A percentile compares a stretch with the other conserved stretches of the same genome.
These are phyloP conservation scores for Tetragonia tetragonoides DNA, from an alignment of 148 eudicot genomes.

Conservation along the genomic window DNA sequence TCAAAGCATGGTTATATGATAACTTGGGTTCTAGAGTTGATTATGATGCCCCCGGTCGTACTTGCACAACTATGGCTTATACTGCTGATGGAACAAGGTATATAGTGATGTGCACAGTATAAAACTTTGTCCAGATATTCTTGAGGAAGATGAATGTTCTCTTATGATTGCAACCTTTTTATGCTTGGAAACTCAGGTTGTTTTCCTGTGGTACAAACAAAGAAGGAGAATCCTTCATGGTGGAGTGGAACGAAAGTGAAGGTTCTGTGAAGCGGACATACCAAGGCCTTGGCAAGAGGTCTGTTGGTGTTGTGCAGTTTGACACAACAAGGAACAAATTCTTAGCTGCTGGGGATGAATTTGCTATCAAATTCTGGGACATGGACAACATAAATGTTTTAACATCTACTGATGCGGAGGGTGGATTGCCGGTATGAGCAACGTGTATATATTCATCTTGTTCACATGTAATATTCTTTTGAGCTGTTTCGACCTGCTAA, in stretches of 20 bases:
- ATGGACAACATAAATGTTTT: conserved; percentile 53
- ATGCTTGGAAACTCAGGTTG: conserved; percentile 32
- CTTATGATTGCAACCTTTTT: conserved; percentile 8
- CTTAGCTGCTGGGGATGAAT: conserved; percentile 72
- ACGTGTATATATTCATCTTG: conserved; percentile 5
- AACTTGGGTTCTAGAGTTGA: conserved; percentile 53
- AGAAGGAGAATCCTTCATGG: conserved; percentile 64
- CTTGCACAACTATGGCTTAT: conserved; percentile 60
- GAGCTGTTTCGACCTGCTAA: not conserved
- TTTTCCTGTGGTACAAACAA: conserved; percentile 74
- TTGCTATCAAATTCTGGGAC: conserved; percentile 62
- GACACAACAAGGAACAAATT: conserved; percentile 54
- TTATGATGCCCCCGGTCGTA: conserved; percentile 71
- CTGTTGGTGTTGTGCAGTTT: conserved; percentile 66
- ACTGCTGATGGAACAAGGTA: conserved; percentile 71
- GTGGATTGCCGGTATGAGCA: conserved; percentile 60
- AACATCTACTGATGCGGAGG: conserved; percentile 54
- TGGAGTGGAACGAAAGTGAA: conserved; percentile 79
- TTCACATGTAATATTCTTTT: not conserved
- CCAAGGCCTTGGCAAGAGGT: conserved; percentile 55
- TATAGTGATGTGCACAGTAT: not conserved
- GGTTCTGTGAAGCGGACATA: conserved; percentile 59
- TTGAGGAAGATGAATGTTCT: not conserved
- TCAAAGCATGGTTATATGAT: conserved; percentile 78
- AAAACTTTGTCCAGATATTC: not conserved